Evolutionary conservation across 2,329 filamentous ascomycete species (phyloP).

Genomic region (Penicillium concentricum): DNA sequence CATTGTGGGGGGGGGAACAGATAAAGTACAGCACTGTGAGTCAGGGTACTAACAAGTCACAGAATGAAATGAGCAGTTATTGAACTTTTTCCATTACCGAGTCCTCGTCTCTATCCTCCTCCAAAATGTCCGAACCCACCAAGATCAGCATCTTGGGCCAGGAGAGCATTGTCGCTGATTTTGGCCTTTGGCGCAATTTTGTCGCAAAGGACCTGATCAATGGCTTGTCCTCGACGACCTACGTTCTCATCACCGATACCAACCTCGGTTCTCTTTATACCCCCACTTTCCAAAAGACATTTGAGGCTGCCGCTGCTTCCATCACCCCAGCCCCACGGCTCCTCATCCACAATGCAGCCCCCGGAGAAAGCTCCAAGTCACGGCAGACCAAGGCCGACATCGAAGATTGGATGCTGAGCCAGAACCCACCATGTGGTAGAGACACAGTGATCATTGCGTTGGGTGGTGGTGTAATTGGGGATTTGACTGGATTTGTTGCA

Average conservation of each 20-base stretch:
- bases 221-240: constrained; percentile 80
- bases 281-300: constrained; percentile 68
- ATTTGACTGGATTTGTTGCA: constrained; percentile 96
- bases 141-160: constrained; percentile 81
- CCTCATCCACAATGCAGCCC: constrained; percentile 80
- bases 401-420: constrained; percentile 92
- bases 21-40: constrained; percentile 4
- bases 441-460: constrained; percentile 94
- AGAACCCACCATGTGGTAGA: constrained; percentile 78
- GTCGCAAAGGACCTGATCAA: constrained; percentile 77
- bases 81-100: constrained; percentile 14
- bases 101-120: constrained; percentile 8
- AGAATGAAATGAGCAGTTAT: constrained; percentile 27
- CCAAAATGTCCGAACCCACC: constrained; percentile 47
- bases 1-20: constrained; percentile 12
- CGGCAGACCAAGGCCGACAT: constrained; percentile 91
- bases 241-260: constrained; percentile 94
- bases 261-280: constrained; percentile 82
- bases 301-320: constrained; percentile 52
- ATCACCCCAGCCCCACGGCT: constrained; percentile 61
- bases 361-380: constrained; percentile 91
- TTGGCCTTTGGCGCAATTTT: constrained; percentile 82
- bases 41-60: constrained; percentile 14
- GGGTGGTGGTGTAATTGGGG: constrained; percentile 93
- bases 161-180: constrained; percentile 87